Conservation (phyloP, 371 early-diverging fungal genomes). For the Encephalitozoon cuniculi region DNA sequence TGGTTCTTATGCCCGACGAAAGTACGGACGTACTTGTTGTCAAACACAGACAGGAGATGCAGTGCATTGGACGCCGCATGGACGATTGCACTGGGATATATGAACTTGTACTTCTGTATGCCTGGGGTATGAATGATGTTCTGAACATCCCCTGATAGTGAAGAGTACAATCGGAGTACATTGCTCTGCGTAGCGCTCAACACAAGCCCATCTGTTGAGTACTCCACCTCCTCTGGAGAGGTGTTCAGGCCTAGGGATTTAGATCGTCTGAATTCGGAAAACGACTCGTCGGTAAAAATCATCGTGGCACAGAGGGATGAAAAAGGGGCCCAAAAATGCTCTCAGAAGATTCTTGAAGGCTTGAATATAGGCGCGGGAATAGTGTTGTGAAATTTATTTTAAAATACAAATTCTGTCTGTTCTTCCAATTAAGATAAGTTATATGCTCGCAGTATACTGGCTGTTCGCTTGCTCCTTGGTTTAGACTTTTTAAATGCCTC, state of each 20-base stretch:
- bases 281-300: not conserved
- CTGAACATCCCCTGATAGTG: not conserved
- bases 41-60: conserved; percentile 23
- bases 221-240: conserved; percentile 1
- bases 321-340: not conserved
- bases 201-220: conserved; percentile 21
- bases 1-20: conserved; percentile 5
- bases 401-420: not conserved
- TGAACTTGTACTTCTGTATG: conserved; percentile 21
- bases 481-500: not conserved
- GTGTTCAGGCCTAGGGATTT: not conserved
- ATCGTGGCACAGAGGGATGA: not conserved
- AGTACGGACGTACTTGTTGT: conserved; percentile 27
- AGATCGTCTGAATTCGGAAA: not conserved
- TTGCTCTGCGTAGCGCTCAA: conserved; percentile 12
- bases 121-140: conserved; percentile 25
- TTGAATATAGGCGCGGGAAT: not conserved
- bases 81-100: conserved; percentile 32
- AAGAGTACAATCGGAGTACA: not conserved
- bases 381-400: conserved; percentile 6
- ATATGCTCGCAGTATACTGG: conserved; percentile 48
- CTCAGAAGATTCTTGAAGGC: not conserved
- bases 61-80: conserved; percentile 16
- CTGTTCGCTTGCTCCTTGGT: conserved; percentile 17
- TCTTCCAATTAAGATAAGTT: conserved; percentile 8